phyloP scores from a whole-genome alignment of 2,329 filamentous ascomycete species.

The Fusarium lyarnte region DNA sequence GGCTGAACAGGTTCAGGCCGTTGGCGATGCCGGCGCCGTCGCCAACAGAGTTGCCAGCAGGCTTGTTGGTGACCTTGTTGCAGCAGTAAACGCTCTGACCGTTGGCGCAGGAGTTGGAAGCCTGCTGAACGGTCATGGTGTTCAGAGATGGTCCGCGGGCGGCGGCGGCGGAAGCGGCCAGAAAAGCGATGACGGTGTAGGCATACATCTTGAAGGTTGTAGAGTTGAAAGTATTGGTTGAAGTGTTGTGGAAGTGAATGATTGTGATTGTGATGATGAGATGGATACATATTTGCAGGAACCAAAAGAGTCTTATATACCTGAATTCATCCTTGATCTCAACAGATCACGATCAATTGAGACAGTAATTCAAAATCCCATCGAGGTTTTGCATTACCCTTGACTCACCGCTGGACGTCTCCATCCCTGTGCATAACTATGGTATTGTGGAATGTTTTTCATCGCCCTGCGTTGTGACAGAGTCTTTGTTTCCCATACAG shows the following conservation, averaged over 20 bases:
- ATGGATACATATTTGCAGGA: background rate
- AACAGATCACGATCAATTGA: background rate
- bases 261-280: background rate
- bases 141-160: background rate
- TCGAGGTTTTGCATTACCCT: background rate
- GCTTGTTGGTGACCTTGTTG: background rate
- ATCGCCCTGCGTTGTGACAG: background rate
- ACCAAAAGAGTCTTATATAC: background rate
- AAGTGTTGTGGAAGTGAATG: background rate
- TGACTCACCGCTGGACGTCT: background rate
- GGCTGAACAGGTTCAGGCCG: background rate
- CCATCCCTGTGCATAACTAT: background rate
- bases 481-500: background rate
- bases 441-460: background rate
- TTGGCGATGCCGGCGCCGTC: background rate
- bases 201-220: conserved; percentile 3
- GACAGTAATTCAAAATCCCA: background rate
- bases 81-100: conserved; percentile 2
- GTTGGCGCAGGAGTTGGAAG: background rate
- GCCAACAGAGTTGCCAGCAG: background rate
- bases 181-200: conserved; percentile 1
- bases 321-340: background rate
- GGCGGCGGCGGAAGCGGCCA: background rate
- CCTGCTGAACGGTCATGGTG: background rate
- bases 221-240: background rate